phyloP scores from a whole-genome alignment of 164 flowering plant species.

The Magnolia sinica region DNA sequence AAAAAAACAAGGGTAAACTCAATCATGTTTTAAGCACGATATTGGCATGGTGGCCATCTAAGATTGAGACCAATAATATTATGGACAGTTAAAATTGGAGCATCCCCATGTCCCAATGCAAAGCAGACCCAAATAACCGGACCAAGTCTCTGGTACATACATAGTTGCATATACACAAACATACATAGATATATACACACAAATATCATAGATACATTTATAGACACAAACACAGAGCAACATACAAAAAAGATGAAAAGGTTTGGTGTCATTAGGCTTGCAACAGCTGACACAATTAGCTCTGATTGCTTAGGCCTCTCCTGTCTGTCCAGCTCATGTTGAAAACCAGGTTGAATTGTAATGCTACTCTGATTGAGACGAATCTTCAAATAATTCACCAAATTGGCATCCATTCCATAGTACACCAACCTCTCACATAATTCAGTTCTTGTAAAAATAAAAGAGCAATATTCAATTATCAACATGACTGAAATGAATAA shows the following conservation, averaged over 20 bases:
- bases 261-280: too few relatives aligned
- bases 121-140: too few relatives aligned
- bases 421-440: constrained; percentile 41
- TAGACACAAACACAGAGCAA: too few relatives aligned
- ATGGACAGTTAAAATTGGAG: background rate
- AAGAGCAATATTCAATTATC: constrained; percentile 7
- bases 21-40: background rate
- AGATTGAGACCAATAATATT: background rate
- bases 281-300: too few relatives aligned
- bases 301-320: too few relatives aligned
- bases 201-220: too few relatives aligned
- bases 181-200: too few relatives aligned
- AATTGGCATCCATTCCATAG: constrained; percentile 40
- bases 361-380: constrained; percentile 27
- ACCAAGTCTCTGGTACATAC: too few relatives aligned
- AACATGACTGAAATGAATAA: background rate
- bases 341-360: background rate
- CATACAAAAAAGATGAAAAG: too few relatives aligned
- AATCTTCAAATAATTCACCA: constrained; percentile 28
- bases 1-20: background rate
- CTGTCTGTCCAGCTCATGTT: too few relatives aligned
- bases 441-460: constrained; percentile 29
- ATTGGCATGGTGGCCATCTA: background rate
- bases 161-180: too few relatives aligned
- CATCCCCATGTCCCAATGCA: background rate